Percentiles rank a stretch among this genome's conserved stretches.
phyloP scores from a whole-genome alignment of 768 basidiomycete species.

The Tricholoma sp. region DNA sequence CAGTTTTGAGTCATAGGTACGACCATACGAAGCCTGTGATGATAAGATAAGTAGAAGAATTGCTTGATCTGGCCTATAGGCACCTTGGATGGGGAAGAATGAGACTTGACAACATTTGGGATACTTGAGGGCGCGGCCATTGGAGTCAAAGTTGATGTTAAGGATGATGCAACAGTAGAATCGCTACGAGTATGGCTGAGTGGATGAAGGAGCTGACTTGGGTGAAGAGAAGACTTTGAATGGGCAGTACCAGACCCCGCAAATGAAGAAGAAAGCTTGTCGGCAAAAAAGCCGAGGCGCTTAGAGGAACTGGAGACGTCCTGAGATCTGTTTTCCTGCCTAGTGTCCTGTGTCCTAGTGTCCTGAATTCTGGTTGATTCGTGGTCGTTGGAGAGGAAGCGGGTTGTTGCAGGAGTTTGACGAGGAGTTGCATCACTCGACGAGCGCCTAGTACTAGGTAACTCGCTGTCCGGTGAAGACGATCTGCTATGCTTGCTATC shows the following conservation, averaged over 20 bases:
- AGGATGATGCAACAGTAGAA: slow-evolving; percentile 18
- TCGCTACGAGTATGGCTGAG: slow-evolving; percentile 35
- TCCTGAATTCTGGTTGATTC: slow-evolving; percentile 11
- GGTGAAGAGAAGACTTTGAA: slow-evolving; percentile 24
- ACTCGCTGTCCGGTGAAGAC: slow-evolving; percentile 32
- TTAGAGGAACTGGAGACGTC: slow-evolving; percentile 30
- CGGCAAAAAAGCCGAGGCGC: slow-evolving; percentile 37
- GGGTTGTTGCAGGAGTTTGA: slow-evolving; percentile 35
- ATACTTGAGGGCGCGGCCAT: slow-evolving; percentile 33
- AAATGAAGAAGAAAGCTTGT: slow-evolving; percentile 38
- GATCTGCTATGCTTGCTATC: slow-evolving; percentile 26
- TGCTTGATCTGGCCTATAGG: slow-evolving; percentile 3
- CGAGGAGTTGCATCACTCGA: slow-evolving; percentile 49
- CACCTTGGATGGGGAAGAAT: slow-evolving; percentile 52
- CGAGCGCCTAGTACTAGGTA: slow-evolving; percentile 27
- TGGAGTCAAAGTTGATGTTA: slow-evolving; percentile 17
- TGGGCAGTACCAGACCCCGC: slow-evolving; percentile 23
- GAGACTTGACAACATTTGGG: slow-evolving; percentile 30
- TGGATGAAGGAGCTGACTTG: slow-evolving; percentile 31
- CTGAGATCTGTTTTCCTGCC: slow-evolving; percentile 16
- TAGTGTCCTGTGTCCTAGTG: too few species aligned
- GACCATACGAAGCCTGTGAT: slow-evolving; percentile 49
- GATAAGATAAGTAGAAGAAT: slow-evolving; percentile 6
- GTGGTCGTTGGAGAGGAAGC: slow-evolving; percentile 29
- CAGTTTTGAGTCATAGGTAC: slow-evolving; percentile 76